phyloP scores from a whole-genome alignment of 169 alveolate genomes.

The Plasmodium billcollinsi region DNA sequence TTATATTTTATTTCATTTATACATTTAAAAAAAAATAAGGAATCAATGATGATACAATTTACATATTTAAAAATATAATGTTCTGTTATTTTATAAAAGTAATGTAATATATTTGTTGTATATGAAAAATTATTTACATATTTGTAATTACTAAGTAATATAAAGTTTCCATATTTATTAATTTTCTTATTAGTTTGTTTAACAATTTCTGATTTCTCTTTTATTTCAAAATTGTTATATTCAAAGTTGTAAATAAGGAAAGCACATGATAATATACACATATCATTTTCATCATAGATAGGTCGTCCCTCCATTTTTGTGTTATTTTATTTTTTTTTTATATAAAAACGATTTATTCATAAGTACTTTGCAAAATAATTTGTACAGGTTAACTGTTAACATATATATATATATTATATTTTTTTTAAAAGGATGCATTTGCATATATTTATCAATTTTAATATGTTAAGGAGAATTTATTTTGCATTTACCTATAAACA shows the following conservation, averaged over 20 bases:
- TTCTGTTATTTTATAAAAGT: conserved; percentile 59
- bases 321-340: background rate
- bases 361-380: background rate
- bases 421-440: too few relatives aligned
- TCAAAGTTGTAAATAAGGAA: conserved; percentile 68
- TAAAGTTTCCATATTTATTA: conserved; percentile 15
- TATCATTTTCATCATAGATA: conserved; percentile 16
- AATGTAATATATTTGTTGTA: conserved; percentile 61
- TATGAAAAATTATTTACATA: conserved; percentile 73
- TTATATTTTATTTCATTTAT: conserved; percentile 38
- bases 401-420: too few relatives aligned
- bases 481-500: too few relatives aligned
- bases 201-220: conserved; percentile 24
- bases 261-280: conserved; percentile 31
- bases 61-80: conserved; percentile 54
- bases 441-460: too few relatives aligned
- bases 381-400: too few relatives aligned
- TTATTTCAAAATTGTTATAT: background rate
- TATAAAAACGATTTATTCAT: background rate
- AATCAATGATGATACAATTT: conserved; percentile 60
- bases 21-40: conserved; percentile 56
- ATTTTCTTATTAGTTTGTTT: conserved; percentile 55
- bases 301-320: background rate
- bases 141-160: conserved; percentile 37
- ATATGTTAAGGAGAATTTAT: too few relatives aligned